Percentiles rank a stretch among this genome's conserved stretches.
Conservation (phyloP, 108 stramenopile species). For the Parietichytrium sp. region DNA sequence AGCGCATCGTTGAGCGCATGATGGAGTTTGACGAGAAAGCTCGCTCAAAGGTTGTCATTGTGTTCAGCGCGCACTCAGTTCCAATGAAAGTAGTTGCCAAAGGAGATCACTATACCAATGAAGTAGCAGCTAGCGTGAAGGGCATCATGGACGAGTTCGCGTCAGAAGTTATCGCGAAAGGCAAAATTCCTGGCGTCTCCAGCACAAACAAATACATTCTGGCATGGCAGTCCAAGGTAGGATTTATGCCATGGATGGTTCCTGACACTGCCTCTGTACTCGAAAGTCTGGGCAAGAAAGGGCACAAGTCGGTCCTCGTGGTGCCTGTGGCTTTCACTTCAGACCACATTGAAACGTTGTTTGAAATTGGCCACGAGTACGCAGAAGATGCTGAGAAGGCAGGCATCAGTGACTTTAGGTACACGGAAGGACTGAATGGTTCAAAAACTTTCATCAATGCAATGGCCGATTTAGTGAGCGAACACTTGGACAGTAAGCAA, state of each 20-base stretch:
- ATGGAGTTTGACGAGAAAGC: neutral
- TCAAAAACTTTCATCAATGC: conserved; percentile 84
- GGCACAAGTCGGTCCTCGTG: conserved; percentile 88
- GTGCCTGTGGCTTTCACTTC: conserved; percentile 96
- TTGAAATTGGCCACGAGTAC: conserved; percentile 99
- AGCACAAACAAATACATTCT: conserved; percentile 45
- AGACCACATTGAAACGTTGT: conserved; percentile 99
- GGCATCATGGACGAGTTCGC: conserved; percentile 18
- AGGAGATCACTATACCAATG: conserved; percentile 38
- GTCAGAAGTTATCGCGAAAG: neutral
- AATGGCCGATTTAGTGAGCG: conserved; percentile 90
- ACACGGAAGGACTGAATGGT: conserved; percentile 92
- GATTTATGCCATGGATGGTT: conserved; percentile 95
- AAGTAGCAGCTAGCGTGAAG: conserved; percentile 38
- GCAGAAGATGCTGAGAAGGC: conserved; percentile 88
- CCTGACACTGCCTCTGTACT: conserved; percentile 95
- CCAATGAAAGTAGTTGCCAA: conserved; percentile 41
- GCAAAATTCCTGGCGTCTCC: conserved; percentile 25
- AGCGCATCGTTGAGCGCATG: conserved; percentile 5
- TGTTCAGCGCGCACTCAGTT: conserved; percentile 47
- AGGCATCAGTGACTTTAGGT: conserved; percentile 82
- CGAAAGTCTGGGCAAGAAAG: conserved; percentile 76
- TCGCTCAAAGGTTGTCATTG: conserved; percentile 20
- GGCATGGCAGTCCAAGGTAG: conserved; percentile 85
- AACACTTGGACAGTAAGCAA: conserved; percentile 58